Conservation (phyloP, 208 protist species). For the Leishmania tarentolae region DNA sequence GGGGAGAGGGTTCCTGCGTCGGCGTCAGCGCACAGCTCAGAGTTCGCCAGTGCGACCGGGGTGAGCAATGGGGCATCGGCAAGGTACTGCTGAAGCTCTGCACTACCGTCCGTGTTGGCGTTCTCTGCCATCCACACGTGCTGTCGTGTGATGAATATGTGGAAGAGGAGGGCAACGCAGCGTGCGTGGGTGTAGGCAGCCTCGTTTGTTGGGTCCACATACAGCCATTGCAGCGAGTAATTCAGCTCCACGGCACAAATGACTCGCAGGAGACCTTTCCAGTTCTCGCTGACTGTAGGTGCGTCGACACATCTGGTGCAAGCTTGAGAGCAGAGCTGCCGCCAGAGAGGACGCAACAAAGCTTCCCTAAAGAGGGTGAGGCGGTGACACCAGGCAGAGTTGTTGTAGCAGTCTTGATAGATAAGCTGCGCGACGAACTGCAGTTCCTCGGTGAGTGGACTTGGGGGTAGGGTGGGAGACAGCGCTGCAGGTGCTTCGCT, state of each 20-base stretch:
- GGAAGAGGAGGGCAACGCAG: conserved; percentile 47
- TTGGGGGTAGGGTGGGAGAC: conserved; percentile 33
- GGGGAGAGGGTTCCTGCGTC: conserved; percentile 16
- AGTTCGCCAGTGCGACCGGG: conserved; percentile 11
- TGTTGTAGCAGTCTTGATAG: conserved; percentile 67
- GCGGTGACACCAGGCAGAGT: conserved; percentile 87
- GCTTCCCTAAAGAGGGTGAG: conserved; percentile 50
- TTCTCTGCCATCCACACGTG: conserved; percentile 8
- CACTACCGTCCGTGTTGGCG: neutral
- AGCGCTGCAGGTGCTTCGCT: neutral
- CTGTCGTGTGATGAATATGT: conserved; percentile 33
- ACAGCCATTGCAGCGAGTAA: conserved; percentile 67
- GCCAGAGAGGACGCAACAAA: conserved; percentile 43
- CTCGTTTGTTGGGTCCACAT: conserved; percentile 75
- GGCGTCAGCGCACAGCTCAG: conserved; percentile 9
- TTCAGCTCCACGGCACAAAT: conserved; percentile 61
- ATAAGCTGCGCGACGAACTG: conserved; percentile 58
- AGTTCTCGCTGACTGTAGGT: neutral
- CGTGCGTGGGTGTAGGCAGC: conserved; percentile 65
- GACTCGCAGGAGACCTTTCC: conserved; percentile 5
- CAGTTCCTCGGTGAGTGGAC: conserved; percentile 53
- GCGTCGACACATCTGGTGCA: neutral
- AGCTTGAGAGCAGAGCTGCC: neutral
- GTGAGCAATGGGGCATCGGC: conserved; percentile 16
- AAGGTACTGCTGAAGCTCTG: conserved; percentile 14